A percentile compares a stretch with the other conserved stretches of the same genome.
phyloP scores from a whole-genome alignment of 225 moss, liverwort and hornwort genomes.

The Takakia lepidozioides region DNA sequence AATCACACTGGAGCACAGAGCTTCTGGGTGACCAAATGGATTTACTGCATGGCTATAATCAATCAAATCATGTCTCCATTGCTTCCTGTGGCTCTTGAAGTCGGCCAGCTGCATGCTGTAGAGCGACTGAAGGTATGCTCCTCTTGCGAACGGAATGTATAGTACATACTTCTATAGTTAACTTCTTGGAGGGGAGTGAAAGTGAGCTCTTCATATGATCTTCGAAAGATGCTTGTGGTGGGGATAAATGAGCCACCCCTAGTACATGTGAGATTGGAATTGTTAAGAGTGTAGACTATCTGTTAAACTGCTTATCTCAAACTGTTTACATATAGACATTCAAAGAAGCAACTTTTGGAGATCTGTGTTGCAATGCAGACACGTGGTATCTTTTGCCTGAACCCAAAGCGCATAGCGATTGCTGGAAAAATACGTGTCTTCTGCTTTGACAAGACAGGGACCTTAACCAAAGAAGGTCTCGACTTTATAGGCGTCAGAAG shows the following conservation, averaged over 20 bases:
- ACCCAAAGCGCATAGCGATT: conserved; percentile 87
- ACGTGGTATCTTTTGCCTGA: conserved; percentile 62
- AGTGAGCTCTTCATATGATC: too few species aligned
- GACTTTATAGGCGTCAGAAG: conserved; percentile 72
- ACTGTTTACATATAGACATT: too few species aligned
- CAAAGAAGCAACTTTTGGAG: not conserved
- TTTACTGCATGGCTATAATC: conserved; percentile 78
- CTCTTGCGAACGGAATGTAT: too few species aligned
- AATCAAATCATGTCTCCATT: conserved; percentile 79
- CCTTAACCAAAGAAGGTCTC: conserved; percentile 74
- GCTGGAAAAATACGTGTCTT: conserved; percentile 82
- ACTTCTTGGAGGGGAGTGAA: too few species aligned
- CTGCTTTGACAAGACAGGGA: conserved; percentile 86
- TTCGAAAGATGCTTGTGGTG: too few species aligned
- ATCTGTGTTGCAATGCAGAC: conserved; percentile 25
- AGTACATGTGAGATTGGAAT: too few species aligned
- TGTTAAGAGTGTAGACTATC: too few species aligned
- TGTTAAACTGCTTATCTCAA: too few species aligned
- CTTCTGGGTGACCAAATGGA: conserved; percentile 84
- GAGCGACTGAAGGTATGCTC: conserved; percentile 63
- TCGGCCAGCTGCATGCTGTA: conserved; percentile 81
- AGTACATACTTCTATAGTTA: too few species aligned
- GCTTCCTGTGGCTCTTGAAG: conserved; percentile 88
- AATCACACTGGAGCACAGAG: conserved; percentile 50
- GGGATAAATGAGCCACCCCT: too few species aligned